Evolutionary conservation across 2,329 filamentous ascomycete species (phyloP), one percentile per base, ranked within the genome.

Genomic region (Colletotrichum cordylinicola): DNA sequence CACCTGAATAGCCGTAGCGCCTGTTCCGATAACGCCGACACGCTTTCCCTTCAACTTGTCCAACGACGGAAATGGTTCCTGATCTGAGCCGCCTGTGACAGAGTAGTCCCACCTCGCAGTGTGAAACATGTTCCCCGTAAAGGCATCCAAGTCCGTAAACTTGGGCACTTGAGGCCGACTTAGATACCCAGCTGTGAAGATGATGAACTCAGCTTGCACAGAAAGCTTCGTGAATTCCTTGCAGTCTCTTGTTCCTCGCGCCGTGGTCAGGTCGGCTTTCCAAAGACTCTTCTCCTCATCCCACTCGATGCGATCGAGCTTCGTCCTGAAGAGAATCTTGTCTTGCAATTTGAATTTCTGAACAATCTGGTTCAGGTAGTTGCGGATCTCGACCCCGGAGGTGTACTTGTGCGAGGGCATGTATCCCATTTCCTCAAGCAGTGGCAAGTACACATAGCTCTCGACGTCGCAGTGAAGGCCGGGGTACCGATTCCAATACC

Each of bases 401-500:
- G 86, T 82, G 77, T 89, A 90, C 56, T 86, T 85, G 58, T 89
- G 84, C 18, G 84, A 88, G 0, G 91, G 92, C 80, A 92, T 87
- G 79, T 91, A 92, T 0, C 88, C 88, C 4, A 86, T 91, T 81
- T 93, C 90, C 75, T 93, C 91, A 2, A 93, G 85, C 13, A 92
- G 81, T 5, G 91, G 91, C 82, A 93, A 81, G 78, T 93, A 93
- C n/a, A 87, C 84, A 78, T 90, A 92, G 67, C 86, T 86, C 81
- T 93, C 91, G 6, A 91, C 83, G 78, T 93, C 91, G 79, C 91
- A 93, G 76, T 85, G 84, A 8, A 88, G 79, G 0, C 87, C 88
- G 0, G 88, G 88, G 70, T 88, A 90, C 0, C 87, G 82, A 74
- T 89, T 89, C 86, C 88, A 89, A 72, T 87, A 89, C 88, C 88